Base-by-base conservation (phyloP, 1,139 yeast species). In the Saccharomyces pastorianus region DNA sequence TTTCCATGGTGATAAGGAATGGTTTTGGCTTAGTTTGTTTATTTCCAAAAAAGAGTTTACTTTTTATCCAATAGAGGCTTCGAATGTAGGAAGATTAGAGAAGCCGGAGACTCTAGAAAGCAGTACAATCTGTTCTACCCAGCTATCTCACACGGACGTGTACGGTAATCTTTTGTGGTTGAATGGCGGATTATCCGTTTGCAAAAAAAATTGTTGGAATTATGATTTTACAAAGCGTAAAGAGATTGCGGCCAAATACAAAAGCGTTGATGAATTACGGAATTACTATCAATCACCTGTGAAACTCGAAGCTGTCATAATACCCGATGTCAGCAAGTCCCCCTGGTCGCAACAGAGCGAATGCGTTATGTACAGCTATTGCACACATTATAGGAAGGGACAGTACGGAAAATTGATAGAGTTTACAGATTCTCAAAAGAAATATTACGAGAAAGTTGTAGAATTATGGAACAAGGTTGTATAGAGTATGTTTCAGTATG, bases 1-100 rank as follows among this genome's bases (percentile, higher is more conserved):
- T 25, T 53, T 77, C 11, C 77, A 80, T 74, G 83, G 83, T 2
- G 85, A 81, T 55, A 81, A 81, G 59, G 84, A 81, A 59, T 69
- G 78, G 63, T 80, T 79, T 61, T 81, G 84, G 84, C 59, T 80
- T 8, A 78, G 80, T 1, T 65, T 77, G 51, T 71, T 54, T 2
- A 17, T 50, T 17, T 42, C 46, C 13, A 53, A 50, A 46, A 42
- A 42, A 11, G 46, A 38, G 2, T 55, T 49, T 46, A 42, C 25
- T 17, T 51, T 55, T 23, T 32, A 53, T 48, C 50, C 48, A 14
- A 27, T 50, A 26, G 49, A 42, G 11, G 56, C 56, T 4, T 50
- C 54, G 4, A 54, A 50, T 8, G 31, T 51, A 14, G 56, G 56
- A 5, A 32, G 3, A 14, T 48, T 51, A 29, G 23, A 25, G 48